Evolutionary conservation across 1,284 basidiomycete genomes (phyloP), one percentile per base, ranked within the genome.

Genomic region (Lignosus rhinocerotis): DNA sequence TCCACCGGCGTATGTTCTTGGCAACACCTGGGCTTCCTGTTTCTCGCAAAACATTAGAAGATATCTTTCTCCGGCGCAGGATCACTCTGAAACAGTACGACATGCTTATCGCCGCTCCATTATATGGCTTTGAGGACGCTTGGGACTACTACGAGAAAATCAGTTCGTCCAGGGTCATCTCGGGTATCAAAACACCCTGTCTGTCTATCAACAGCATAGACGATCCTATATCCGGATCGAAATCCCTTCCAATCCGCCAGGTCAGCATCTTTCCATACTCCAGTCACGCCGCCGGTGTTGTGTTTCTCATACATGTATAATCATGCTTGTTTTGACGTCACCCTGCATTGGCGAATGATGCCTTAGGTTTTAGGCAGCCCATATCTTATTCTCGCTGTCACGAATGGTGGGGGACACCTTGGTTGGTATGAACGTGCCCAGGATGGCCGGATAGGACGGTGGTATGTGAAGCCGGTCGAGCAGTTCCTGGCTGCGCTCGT

Each of bases 141-240:
- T 52, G 50, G 42, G 65, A 71, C 50, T 70, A 72, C 58, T 71
- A 71, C 50, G 44, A 55, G 14, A 44, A 55, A 6, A 65, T 68
- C 48, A 69, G 67, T 56, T 70, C 67, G 8, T 47, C 39, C 16
- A 51, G 56, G 44, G 59, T 67, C 19, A 48, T 66, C 5, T 43
- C 55, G 19, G 51, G 55, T 6, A 59, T 70, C 33, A 55, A 53
- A 3, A 57, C 67, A 6, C 70, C 70, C 3, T 58, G 65, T 8
- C 59, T 72, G 30, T 61, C 63, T 2, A 65, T 72, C 55, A 71
- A 71, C 59, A 63, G 66, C 42, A 25, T 44, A 14, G 70, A 72
- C 52, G 70, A 72, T 39, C 70, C 70, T 3, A 66, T 71, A 19
- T 56, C 64, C 3, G 65, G 66, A 12, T 31, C 53, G 5, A 33